Evolutionary conservation across 31 red algal species (phyloP).

Genomic region (Asparagopsis taxiformis): DNA sequence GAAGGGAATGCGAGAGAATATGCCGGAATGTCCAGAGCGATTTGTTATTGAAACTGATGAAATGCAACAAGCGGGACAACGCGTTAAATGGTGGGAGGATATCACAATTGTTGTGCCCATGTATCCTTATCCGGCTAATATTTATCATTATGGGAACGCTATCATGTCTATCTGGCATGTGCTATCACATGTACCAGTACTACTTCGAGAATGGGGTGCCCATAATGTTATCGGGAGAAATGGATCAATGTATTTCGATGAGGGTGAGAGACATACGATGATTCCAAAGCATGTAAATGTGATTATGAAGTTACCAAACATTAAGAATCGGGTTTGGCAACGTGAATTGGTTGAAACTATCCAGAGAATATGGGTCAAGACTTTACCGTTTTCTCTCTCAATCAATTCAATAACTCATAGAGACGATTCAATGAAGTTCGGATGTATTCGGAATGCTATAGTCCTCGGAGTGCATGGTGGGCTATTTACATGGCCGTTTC

Average conservation of each 20-base stretch:
- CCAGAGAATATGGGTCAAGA: too few species aligned
- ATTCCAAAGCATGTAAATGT: too few species aligned
- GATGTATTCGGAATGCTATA: constrained; percentile 7
- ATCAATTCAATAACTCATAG: too few species aligned
- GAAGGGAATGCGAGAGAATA: background rate
- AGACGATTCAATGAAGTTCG: too few species aligned
- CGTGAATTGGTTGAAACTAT: too few species aligned
- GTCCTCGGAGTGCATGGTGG: background rate
- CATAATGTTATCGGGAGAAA: background rate
- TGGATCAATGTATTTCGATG: too few species aligned
- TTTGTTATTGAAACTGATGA: background rate
- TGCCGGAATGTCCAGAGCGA: constrained; percentile 16
- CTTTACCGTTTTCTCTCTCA: too few species aligned
- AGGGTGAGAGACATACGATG: too few species aligned
- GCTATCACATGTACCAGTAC: background rate
- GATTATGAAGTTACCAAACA: too few species aligned
- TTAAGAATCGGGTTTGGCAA: too few species aligned
- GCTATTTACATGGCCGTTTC: constrained; percentile 7
- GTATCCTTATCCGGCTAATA: constrained; percentile 39
- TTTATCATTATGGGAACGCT: constrained; percentile 46
- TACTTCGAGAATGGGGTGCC: background rate
- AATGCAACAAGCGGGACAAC: background rate
- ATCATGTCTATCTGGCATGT: constrained; percentile 11
- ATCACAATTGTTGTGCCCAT: constrained; percentile 26
- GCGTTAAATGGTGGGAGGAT: constrained; percentile 15